Conservation (phyloP, 2,329 filamentous ascomycete species). For the Trichoderma brevicompactum region DNA sequence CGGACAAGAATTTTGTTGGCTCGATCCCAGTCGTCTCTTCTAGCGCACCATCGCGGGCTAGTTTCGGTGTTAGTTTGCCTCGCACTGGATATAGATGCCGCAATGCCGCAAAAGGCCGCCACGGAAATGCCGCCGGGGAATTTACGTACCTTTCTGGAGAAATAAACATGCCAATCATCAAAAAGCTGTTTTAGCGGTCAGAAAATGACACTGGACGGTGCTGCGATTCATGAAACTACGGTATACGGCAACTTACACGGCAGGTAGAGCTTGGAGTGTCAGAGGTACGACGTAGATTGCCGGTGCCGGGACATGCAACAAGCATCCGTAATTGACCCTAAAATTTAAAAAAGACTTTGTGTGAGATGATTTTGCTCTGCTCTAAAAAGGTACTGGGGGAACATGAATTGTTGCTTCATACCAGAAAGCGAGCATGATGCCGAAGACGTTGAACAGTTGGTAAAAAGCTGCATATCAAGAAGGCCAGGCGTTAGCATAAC, state of each 20-base stretch:
- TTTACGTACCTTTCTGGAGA: constrained; percentile 53
- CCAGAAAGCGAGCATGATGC: constrained; percentile 51
- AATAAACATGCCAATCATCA: constrained; percentile 64
- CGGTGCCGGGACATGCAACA: constrained; percentile 52
- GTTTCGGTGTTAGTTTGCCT: constrained; percentile 36
- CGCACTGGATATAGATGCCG: neutral
- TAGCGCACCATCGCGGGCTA: constrained; percentile 70
- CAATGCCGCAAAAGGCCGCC: neutral
- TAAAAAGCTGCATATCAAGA: constrained; percentile 45
- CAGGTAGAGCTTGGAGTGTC: constrained; percentile 66
- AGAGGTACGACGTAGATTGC: constrained; percentile 65
- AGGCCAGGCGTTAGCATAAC: constrained; percentile 13
- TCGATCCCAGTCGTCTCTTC: constrained; percentile 69
- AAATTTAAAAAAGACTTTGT: constrained; percentile 33
- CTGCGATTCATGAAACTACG: neutral
- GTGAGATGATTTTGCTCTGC: constrained; percentile 26
- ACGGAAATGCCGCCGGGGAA: neutral
- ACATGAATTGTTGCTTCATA: constrained; percentile 38
- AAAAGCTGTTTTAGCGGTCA: constrained; percentile 41
- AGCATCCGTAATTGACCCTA: constrained; percentile 60
- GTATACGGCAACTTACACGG: constrained; percentile 46
- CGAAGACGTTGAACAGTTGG: constrained; percentile 54
- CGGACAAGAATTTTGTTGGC: constrained; percentile 59
- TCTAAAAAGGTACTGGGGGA: neutral
- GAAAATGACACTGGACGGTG: neutral